Conservation (phyloP, 2,329 filamentous ascomycete genomes). For the Sporothrix luriei region DNA sequence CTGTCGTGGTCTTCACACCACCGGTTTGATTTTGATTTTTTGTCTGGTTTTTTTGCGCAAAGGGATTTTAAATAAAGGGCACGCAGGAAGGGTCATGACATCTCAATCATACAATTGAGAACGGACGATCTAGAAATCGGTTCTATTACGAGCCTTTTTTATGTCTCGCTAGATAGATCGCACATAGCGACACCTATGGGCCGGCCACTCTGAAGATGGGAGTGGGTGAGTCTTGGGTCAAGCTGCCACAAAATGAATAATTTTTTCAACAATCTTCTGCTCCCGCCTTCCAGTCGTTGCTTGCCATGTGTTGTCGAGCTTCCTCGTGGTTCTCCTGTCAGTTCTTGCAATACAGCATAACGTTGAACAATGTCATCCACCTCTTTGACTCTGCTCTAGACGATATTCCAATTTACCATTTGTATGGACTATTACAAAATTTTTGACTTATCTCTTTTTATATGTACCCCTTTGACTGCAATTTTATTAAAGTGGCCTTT, state of each 20-base stretch:
- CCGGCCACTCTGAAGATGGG: no score
- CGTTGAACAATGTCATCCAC: no score
- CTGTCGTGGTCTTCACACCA: neutral
- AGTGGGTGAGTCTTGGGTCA: neutral
- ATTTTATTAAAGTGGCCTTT: no score
- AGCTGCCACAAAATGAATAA: constrained; percentile 19
- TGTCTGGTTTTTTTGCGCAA: constrained; percentile 9
- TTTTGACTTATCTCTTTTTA: no score
- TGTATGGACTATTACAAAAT: no score
- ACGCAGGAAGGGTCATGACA: constrained; percentile 19
- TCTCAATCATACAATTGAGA: neutral
- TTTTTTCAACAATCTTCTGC: constrained; percentile 26
- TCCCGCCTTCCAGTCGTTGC: no score
- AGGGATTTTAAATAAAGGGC: constrained; percentile 24
- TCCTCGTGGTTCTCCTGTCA: no score
- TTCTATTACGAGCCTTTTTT: neutral
- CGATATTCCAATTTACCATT: no score
- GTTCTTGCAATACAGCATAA: no score
- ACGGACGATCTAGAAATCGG: neutral
- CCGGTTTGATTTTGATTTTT: constrained; percentile 22
- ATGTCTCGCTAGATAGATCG: constrained; percentile 21
- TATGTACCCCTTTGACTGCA: no score
- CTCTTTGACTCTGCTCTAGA: no score
- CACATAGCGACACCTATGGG: neutral
- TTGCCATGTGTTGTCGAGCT: no score